phyloP scores from a whole-genome alignment of 2,329 filamentous ascomycete species.

The Fusarium citri region DNA sequence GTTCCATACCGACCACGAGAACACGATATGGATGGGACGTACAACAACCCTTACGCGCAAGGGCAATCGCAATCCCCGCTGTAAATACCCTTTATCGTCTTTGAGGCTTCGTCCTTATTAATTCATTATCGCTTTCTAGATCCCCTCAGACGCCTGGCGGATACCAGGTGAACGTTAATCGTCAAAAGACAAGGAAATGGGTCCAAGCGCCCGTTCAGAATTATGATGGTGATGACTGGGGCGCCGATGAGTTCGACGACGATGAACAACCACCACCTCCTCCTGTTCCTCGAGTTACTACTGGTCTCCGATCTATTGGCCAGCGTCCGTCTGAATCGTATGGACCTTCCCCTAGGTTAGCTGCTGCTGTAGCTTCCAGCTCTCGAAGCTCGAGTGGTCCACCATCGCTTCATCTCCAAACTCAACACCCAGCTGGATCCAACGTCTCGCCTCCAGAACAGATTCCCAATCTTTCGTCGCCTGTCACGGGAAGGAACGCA shows the following conservation, averaged over 20 bases:
- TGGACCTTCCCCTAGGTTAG: constrained; percentile 42
- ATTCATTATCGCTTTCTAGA: constrained; percentile 35
- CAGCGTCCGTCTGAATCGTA: constrained; percentile 48
- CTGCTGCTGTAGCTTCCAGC: constrained; percentile 41
- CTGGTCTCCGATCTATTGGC: constrained; percentile 46
- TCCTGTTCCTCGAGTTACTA: constrained; percentile 45
- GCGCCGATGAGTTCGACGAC: constrained; percentile 74
- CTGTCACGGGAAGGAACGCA: constrained; percentile 26
- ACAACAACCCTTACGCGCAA: constrained; percentile 47
- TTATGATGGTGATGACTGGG: constrained; percentile 97
- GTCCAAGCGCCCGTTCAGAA: constrained; percentile 86
- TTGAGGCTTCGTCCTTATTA: constrained; percentile 11
- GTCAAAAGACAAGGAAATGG: constrained; percentile 94
- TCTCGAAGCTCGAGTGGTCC: constrained; percentile 43
- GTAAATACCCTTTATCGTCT: constrained; percentile 34
- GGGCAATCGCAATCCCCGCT: constrained; percentile 45
- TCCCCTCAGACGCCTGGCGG: constrained; percentile 49
- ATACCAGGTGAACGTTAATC: constrained; percentile 88
- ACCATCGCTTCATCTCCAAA: constrained; percentile 46
- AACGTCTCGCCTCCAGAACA: constrained; percentile 20
- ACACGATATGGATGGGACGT: constrained; percentile 48
- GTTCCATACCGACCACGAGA: constrained; percentile 23
- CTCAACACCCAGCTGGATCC: constrained; percentile 25
- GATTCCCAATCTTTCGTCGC: constrained; percentile 26
- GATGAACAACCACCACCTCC: constrained; percentile 59